A percentile compares a stretch with the other conserved stretches of the same genome.
Evolutionary conservation across 257 asterid species (phyloP).

Genomic region (Fraxinus pennsylvanica): DNA sequence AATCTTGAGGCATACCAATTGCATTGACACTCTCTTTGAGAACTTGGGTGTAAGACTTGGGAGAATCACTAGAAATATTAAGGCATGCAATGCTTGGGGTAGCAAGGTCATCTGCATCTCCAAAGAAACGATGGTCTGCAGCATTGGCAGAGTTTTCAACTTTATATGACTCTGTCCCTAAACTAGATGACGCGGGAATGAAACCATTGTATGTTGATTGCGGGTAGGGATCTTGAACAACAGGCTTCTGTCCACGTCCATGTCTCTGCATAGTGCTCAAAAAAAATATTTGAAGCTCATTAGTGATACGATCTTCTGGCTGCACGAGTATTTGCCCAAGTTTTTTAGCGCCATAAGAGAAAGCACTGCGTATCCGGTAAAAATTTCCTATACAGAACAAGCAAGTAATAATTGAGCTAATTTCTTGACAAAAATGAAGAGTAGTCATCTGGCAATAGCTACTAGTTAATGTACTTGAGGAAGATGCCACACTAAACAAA

Average conservation of each 20-base stretch:
- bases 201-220: slow-evolving; percentile 24
- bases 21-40: too few relatives aligned
- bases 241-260: slow-evolving; percentile 60
- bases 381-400: slow-evolving; percentile 57
- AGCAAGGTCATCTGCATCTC: slow-evolving; percentile 37
- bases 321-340: slow-evolving; percentile 58
- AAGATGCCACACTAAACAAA: not conserved
- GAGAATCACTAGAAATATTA: slow-evolving; percentile 19
- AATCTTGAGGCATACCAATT: slow-evolving; percentile 23
- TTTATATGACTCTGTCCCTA: slow-evolving; percentile 28
- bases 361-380: slow-evolving; percentile 84
- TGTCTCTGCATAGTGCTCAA: slow-evolving; percentile 67
- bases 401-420: not conserved
- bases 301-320: slow-evolving; percentile 46
- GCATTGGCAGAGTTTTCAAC: slow-evolving; percentile 17
- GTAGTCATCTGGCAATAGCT: not conserved
- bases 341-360: slow-evolving; percentile 75
- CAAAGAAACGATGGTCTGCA: slow-evolving; percentile 20
- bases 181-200: slow-evolving; percentile 24
- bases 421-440: not conserved
- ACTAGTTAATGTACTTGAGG: not conserved
- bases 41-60: not conserved
- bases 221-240: slow-evolving; percentile 42
- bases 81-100: slow-evolving; percentile 24
- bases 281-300: slow-evolving; percentile 65